Conservation (phyloP, 805 yeast genomes). For the Yamadazyma scolyti region DNA sequence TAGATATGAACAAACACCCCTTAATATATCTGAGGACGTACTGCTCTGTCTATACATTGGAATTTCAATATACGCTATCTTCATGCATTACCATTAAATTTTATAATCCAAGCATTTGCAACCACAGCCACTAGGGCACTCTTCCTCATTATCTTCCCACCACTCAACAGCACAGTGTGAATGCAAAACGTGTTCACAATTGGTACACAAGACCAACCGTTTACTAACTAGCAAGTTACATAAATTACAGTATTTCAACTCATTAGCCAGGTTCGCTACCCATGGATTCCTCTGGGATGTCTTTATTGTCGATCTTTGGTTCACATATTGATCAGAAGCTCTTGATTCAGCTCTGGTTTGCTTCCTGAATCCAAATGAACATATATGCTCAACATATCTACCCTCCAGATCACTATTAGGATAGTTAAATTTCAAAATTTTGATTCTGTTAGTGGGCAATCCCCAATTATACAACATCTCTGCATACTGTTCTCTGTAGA, state of each 20-base stretch:
- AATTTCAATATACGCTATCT: not conserved
- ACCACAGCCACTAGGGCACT: slow-evolving; percentile 87
- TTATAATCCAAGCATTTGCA: slow-evolving; percentile 52
- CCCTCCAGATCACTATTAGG: slow-evolving; percentile 16
- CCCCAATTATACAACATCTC: slow-evolving; percentile 80
- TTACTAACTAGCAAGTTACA: slow-evolving; percentile 63
- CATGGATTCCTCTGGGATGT: slow-evolving; percentile 24
- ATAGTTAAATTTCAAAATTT: slow-evolving; percentile 68
- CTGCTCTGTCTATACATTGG: no score
- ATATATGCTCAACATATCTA: slow-evolving; percentile 28
- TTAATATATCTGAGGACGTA: no score
- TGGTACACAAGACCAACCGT: slow-evolving; percentile 61
- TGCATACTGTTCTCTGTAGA: slow-evolving; percentile 68
- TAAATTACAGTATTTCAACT: slow-evolving; percentile 51
- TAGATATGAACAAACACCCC: no score
- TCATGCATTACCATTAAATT: slow-evolving; percentile 1
- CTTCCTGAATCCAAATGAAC: slow-evolving; percentile 27
- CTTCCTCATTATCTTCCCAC: slow-evolving; percentile 51
- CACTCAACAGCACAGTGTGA: slow-evolving; percentile 74
- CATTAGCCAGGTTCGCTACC: slow-evolving; percentile 23
- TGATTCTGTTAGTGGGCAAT: slow-evolving; percentile 71
- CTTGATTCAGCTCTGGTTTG: slow-evolving; percentile 9
- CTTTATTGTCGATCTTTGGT: slow-evolving; percentile 21
- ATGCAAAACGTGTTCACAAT: slow-evolving; percentile 79
- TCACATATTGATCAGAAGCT: slow-evolving; percentile 12